Evolutionary conservation across 768 basidiomycete genomes (phyloP).

Genomic region (Phlegmacium glaucopus): DNA sequence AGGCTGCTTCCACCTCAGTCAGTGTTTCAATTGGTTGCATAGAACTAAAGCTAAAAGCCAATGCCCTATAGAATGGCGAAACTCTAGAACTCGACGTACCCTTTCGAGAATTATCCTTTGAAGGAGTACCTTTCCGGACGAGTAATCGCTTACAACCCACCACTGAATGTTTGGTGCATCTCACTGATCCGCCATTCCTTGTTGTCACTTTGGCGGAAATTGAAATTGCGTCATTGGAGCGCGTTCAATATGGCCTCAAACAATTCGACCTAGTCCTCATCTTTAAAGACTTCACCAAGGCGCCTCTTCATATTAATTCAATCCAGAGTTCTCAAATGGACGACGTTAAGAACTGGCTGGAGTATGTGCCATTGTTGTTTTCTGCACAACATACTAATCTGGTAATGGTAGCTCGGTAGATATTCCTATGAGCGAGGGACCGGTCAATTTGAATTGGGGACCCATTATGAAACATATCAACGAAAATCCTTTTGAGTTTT

Average conservation of each 20-base stretch:
- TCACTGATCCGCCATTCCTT: constrained; percentile 93
- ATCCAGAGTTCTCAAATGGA: constrained; percentile 89
- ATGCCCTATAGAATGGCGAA: constrained; percentile 53
- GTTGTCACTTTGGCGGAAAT: constrained; percentile 94
- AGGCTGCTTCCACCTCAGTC: constrained; percentile 76
- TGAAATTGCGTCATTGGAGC: constrained; percentile 94
- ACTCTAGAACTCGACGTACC: constrained; percentile 93
- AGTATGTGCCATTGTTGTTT: constrained; percentile 51
- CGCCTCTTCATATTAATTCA: constrained; percentile 94
- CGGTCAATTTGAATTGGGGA: constrained; percentile 97
- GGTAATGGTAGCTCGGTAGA: constrained; percentile 81
- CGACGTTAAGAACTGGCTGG: constrained; percentile 98
- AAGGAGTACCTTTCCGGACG: constrained; percentile 94
- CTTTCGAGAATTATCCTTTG: constrained; percentile 95
- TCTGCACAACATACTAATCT: constrained; percentile 5
- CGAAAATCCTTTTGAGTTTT: constrained; percentile 93
- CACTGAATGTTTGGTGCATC: constrained; percentile 93
- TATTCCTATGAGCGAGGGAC: constrained; percentile 91
- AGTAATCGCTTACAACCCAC: constrained; percentile 95
- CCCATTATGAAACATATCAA: constrained; percentile 99
- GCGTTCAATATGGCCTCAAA: constrained; percentile 93
- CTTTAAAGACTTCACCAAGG: constrained; percentile 92
- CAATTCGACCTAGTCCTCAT: constrained; percentile 98
- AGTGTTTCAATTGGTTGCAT: constrained; percentile 18
- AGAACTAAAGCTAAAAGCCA: constrained; percentile 1